phyloP scores from a whole-genome alignment of 2,329 filamentous ascomycete species.

The Ascochyta lentis region DNA sequence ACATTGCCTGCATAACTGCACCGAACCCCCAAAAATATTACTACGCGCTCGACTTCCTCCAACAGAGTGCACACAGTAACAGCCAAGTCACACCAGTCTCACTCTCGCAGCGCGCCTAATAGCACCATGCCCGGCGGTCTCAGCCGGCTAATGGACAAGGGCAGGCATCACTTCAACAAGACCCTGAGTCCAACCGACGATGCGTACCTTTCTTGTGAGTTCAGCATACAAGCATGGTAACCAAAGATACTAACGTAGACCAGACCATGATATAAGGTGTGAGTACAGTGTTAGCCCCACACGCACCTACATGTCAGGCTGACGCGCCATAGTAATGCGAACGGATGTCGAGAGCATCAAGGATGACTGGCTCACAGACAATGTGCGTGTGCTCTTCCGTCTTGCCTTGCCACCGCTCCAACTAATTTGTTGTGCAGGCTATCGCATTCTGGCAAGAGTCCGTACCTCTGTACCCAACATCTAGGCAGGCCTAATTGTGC shows the following conservation, averaged over 20 bases:
- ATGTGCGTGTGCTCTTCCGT: slow-evolving; percentile 61
- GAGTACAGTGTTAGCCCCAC: slow-evolving; percentile 43
- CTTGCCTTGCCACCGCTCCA: background rate
- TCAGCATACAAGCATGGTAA: background rate
- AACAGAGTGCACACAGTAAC: background rate
- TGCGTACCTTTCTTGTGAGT: slow-evolving; percentile 74
- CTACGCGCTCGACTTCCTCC: background rate
- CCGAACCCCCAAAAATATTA: background rate
- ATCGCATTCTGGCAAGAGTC: slow-evolving; percentile 99
- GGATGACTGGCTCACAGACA: slow-evolving; percentile 96
- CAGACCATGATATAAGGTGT: slow-evolving; percentile 72
- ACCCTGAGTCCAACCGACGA: slow-evolving; percentile 61
- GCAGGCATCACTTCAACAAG: slow-evolving; percentile 39
- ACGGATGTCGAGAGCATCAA: slow-evolving; percentile 89
- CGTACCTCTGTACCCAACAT: slow-evolving; percentile 1
- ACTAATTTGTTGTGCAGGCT: slow-evolving; percentile 62
- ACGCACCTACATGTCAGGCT: slow-evolving; percentile 13
- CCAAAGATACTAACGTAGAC: slow-evolving; percentile 26
- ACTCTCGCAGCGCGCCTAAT: slow-evolving; percentile 7
- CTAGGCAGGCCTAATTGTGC: slow-evolving; percentile 6
- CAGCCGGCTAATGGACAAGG: slow-evolving; percentile 35
- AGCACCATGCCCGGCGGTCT: slow-evolving; percentile 29
- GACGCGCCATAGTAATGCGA: slow-evolving; percentile 70
- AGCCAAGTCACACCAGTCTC: slow-evolving; percentile 3
- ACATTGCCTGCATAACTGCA: slow-evolving; percentile 19